These are phyloP conservation scores for Zygotorulaspora chibaensis DNA, from an alignment of 805 yeast genomes.

Conservation along the genomic window DNA sequence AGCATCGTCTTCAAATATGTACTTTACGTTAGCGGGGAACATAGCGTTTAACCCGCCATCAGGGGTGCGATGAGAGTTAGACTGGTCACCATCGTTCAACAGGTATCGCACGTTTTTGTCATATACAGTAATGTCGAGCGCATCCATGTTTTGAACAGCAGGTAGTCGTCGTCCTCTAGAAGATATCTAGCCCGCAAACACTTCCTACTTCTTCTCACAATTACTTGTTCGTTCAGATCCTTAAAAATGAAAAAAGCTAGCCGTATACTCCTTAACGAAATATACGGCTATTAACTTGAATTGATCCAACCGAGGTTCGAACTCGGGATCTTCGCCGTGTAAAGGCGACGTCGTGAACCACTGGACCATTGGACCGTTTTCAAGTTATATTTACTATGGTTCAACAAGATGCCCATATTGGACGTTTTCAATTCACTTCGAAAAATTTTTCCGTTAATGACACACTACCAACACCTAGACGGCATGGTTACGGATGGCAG, in stretches of 20 bases:
- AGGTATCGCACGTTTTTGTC: slow-evolving; percentile 24
- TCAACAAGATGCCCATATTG: neutral
- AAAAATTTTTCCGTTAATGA: slow-evolving; percentile 9
- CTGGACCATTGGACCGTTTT: slow-evolving; percentile 38
- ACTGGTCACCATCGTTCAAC: slow-evolving; percentile 8
- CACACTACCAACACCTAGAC: neutral
- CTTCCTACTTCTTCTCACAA: neutral
- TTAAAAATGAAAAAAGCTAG: slow-evolving; percentile 4
- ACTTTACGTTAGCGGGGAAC: slow-evolving; percentile 31
- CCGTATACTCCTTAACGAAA: no score
- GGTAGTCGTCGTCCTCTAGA: neutral
- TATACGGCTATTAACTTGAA: no score
- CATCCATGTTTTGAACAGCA: slow-evolving; percentile 9
- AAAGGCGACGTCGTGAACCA: slow-evolving; percentile 41
- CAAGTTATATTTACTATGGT: slow-evolving; percentile 8
- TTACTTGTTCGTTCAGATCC: neutral
- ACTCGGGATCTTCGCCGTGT: slow-evolving; percentile 42
- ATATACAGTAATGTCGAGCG: slow-evolving; percentile 19
- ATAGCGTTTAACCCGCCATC: slow-evolving; percentile 14
- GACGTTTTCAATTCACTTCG: neutral
- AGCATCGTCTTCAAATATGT: slow-evolving; percentile 33
- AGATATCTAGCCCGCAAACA: neutral
- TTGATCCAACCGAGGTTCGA: slow-evolving; percentile 39
- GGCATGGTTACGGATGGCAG: neutral
- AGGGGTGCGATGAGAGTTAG: slow-evolving; percentile 12